Percentiles rank a stretch among this genome's conserved stretches.
Evolutionary conservation across 495 filamentous ascomycete species (phyloP).

Genomic region (Talaromyces trachyspermus): DNA sequence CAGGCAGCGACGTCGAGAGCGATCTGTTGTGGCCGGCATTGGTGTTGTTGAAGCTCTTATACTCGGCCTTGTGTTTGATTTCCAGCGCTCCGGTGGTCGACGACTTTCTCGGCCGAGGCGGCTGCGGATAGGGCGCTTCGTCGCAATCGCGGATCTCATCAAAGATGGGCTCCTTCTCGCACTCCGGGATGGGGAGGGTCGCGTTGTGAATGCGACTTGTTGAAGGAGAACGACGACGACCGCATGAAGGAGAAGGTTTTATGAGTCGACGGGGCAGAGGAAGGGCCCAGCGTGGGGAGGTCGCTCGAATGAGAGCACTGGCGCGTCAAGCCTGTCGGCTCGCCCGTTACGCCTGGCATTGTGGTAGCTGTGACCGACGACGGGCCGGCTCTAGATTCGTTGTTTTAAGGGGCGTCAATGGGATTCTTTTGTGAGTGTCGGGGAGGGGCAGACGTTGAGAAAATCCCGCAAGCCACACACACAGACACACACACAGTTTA

Average conservation of each 20-base stretch:
- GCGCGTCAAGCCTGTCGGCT: neutral
- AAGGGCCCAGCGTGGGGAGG: neutral
- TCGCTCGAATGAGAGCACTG: conserved; percentile 2
- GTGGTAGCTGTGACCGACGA: neutral
- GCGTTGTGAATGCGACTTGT: neutral
- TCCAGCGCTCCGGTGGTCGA: neutral
- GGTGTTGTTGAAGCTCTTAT: neutral
- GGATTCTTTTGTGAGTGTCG: no score
- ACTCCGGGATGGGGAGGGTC: conserved; percentile 3
- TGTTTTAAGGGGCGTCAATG: no score
- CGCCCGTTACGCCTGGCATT: conserved; percentile 1
- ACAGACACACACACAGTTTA: no score
- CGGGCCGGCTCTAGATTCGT: no score
- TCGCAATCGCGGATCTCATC: conserved; percentile 9
- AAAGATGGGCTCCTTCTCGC: conserved; percentile 8
- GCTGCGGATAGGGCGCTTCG: conserved; percentile 7
- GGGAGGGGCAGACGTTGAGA: no score
- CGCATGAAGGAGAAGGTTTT: conserved; percentile 3
- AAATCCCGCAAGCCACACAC: no score
- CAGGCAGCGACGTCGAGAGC: neutral
- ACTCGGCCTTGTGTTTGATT: neutral
- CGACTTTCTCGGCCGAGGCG: neutral
- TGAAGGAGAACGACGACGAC: conserved; percentile 4
- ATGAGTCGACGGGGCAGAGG: conserved; percentile 2
- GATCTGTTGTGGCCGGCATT: neutral